A percentile compares a stretch with the other conserved stretches of the same genome.
phyloP scores from a whole-genome alignment of 129 eudicot genomes.

The Flaveria sonorensis region DNA sequence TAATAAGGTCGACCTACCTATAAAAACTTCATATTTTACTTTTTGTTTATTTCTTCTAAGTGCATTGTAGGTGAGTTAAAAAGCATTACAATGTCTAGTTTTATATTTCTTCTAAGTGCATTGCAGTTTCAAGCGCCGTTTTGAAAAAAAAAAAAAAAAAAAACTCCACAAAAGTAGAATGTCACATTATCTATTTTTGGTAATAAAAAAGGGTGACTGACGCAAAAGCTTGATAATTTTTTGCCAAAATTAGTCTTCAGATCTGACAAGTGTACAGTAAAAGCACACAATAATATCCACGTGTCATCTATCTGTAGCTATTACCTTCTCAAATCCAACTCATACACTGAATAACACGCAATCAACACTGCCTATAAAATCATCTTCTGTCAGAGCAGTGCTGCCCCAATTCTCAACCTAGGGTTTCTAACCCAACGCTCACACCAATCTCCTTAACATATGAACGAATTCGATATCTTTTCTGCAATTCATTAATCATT shows the following conservation, averaged over 20 bases:
- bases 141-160: no score
- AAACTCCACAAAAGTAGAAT: no score
- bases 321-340: constrained; percentile 9
- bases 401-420: constrained; percentile 40
- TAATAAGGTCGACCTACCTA: no score
- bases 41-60: no score
- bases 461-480: constrained; percentile 38
- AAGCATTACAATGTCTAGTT: no score
- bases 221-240: neutral
- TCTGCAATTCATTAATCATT: neutral
- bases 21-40: no score
- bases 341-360: constrained; percentile 30
- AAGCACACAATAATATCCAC: constrained; percentile 15
- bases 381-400: no score
- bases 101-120: no score
- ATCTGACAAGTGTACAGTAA: constrained; percentile 21
- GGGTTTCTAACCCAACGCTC: constrained; percentile 46
- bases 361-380: constrained; percentile 22
- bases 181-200: constrained; percentile 1
- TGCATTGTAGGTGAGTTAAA: no score
- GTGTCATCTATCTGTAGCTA: constrained; percentile 27
- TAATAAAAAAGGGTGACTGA: neutral
- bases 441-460: neutral
- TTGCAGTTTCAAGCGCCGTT: no score
- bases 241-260: constrained; percentile 3